A percentile compares a stretch with the other conserved stretches of the same genome.
phyloP scores from a whole-genome alignment of 1,284 basidiomycete genomes.

The Clitocybe nebularis region DNA sequence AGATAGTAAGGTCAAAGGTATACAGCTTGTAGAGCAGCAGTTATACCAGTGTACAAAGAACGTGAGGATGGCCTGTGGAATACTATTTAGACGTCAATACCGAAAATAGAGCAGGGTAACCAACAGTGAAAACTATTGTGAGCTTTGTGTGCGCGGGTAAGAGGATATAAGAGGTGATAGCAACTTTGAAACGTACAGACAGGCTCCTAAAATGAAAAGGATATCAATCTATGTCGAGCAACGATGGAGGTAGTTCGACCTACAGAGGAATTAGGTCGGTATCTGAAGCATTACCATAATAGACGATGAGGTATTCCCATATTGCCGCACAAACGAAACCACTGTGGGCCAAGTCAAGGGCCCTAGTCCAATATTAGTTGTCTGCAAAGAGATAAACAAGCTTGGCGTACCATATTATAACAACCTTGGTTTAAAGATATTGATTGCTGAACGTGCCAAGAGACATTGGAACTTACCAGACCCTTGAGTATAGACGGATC shows the following conservation, averaged over 20 bases:
- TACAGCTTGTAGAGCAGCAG: background rate
- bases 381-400: background rate
- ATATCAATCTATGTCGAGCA: background rate
- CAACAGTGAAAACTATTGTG: slow-evolving; percentile 23
- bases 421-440: slow-evolving; percentile 13
- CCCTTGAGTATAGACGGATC: slow-evolving; percentile 24
- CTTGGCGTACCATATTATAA: slow-evolving; percentile 17
- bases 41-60: slow-evolving; percentile 26
- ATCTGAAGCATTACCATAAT: slow-evolving; percentile 20
- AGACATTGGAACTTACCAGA: slow-evolving; percentile 20
- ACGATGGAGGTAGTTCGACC: no score
- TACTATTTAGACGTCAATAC: background rate
- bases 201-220: background rate
- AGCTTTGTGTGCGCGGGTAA: slow-evolving; percentile 4
- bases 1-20: slow-evolving; percentile 13
- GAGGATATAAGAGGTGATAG: background rate
- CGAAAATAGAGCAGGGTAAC: background rate
- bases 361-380: slow-evolving; percentile 14
- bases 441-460: background rate
- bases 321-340: slow-evolving; percentile 27
- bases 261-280: slow-evolving; percentile 26
- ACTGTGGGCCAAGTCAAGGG: slow-evolving; percentile 25
- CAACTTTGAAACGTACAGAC: slow-evolving; percentile 4
- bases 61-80: slow-evolving; percentile 20
- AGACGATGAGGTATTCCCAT: slow-evolving; percentile 31